Base-by-base conservation (phyloP, 2,329 filamentous ascomycete species). In the Colletotrichum tabaci region DNA sequence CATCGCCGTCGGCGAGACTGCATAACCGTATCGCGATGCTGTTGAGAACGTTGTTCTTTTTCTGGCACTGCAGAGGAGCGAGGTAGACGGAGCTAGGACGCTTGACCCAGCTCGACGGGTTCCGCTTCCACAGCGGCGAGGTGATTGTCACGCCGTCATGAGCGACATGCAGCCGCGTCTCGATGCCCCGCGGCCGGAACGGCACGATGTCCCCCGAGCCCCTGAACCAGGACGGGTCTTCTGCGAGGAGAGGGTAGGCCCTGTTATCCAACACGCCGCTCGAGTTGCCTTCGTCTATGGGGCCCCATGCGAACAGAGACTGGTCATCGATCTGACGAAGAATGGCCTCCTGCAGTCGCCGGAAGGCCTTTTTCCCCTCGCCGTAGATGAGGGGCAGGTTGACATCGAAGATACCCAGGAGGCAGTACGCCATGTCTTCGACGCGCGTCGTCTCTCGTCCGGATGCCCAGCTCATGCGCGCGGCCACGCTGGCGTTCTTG, bases 391-490 rank as follows among this genome's bases (percentile, higher is more conserved):
- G 62, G 2, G 75, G 72, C 75, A 80, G 79, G 30, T 74, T 77
- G 35, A 79, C 67, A 49, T 72, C 67, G 26, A 80, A 78, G n/a
- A 80, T 56, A 7, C 78, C 78, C 4, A 79, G 58, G 5, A 79
- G 67, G 23, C 74, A 76, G 52, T 79, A 79, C 0, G 77, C 77
- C 8, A 71, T 21, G 65, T 80, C 77, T 53, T 78, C 73, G 64
- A 16, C 2, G 12, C 74, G 68, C 2, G 72, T 77, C 2, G 74
- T 78, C 56, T 60, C 26, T 40, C 77, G 65, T 5, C 55, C 47
- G 2, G 77, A 70, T 21, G 75, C 76, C 78, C 77, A 79, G 15
- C 74, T 77, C 77, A 79, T 79, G 56, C 75, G 74, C 15, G 64
- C 52, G 4, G 77, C 75, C 9, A 78, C 66, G 67, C 74, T 74